Evolutionary conservation across 352 stramenopile genomes (phyloP).

Genomic region (Pythium angustatum): DNA sequence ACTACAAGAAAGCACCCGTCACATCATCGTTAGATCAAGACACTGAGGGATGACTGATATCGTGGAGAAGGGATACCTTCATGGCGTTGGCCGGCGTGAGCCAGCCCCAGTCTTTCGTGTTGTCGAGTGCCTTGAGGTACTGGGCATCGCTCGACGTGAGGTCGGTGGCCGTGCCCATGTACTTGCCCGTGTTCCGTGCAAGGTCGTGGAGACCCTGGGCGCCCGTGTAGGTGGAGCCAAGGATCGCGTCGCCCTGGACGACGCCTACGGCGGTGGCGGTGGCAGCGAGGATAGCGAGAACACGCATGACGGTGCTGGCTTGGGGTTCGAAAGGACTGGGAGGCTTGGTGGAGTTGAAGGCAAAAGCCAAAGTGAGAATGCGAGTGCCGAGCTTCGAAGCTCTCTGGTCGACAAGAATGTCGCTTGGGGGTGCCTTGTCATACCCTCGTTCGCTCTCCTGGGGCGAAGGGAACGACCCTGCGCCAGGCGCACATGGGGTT

Average conservation of each 20-base stretch:
- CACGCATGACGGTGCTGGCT: neutral
- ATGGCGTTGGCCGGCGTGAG: neutral
- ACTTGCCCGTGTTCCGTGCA: neutral
- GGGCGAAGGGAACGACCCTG: too few species aligned
- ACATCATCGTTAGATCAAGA: neutral
- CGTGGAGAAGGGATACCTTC: too few species aligned
- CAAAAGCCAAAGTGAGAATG: slow-evolving; percentile 4
- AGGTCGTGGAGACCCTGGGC: neutral
- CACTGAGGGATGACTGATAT: too few species aligned
- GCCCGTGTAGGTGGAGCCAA: neutral
- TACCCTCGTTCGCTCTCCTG: too few species aligned
- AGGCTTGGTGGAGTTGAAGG: neutral
- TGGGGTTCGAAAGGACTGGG: neutral
- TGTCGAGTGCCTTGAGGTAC: neutral
- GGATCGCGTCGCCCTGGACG: neutral
- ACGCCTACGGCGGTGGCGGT: neutral
- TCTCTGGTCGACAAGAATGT: too few species aligned
- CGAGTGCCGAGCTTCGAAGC: too few species aligned
- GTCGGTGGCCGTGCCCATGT: slow-evolving; percentile 1
- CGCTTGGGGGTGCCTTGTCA: too few species aligned
- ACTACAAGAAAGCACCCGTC: neutral
- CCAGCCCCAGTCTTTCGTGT: neutral
- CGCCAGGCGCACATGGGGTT: too few species aligned
- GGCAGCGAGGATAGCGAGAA: neutral
- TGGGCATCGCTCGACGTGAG: neutral